Conservation (phyloP, 1,284 basidiomycete genomes). For the Rhodofomes roseus region DNA sequence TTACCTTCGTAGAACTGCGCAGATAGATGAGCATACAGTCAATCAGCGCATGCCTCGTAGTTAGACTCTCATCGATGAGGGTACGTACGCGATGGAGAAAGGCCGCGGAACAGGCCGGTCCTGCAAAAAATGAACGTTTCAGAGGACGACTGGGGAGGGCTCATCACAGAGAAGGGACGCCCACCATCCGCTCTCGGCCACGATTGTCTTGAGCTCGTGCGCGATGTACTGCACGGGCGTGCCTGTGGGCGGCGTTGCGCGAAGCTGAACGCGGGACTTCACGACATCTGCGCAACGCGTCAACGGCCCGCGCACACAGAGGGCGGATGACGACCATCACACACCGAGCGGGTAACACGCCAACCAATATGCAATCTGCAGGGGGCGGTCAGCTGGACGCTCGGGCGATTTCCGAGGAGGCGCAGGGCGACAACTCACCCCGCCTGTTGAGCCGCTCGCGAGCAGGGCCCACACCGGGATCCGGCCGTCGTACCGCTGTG, state of each 20-base stretch:
- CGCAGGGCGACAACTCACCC: slow-evolving; percentile 52
- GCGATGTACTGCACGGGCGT: slow-evolving; percentile 83
- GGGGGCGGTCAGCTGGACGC: background rate
- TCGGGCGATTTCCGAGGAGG: background rate
- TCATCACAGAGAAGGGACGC: slow-evolving; percentile 24
- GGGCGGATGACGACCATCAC: background rate
- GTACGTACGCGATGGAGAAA: slow-evolving; percentile 65
- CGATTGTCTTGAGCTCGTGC: slow-evolving; percentile 63
- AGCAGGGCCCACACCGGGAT: slow-evolving; percentile 90
- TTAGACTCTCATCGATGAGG: too few relatives aligned
- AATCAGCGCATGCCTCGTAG: background rate
- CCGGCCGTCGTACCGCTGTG: slow-evolving; percentile 53
- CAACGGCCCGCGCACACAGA: too few relatives aligned
- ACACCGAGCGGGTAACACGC: slow-evolving; percentile 82
- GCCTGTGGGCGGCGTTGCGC: slow-evolving; percentile 69
- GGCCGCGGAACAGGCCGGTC: slow-evolving; percentile 68
- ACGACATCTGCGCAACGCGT: slow-evolving; percentile 64
- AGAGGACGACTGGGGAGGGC: background rate
- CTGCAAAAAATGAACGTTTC: slow-evolving; percentile 28
- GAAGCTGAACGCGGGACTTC: slow-evolving; percentile 87
- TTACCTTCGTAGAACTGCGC: slow-evolving; percentile 56
- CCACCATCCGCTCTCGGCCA: slow-evolving; percentile 75
- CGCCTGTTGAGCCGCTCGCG: slow-evolving; percentile 84
- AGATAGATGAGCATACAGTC: background rate
- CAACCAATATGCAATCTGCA: slow-evolving; percentile 88